Base-by-base conservation (phyloP, 495 filamentous ascomycete species). In the Clohesyomyces aquaticus region DNA sequence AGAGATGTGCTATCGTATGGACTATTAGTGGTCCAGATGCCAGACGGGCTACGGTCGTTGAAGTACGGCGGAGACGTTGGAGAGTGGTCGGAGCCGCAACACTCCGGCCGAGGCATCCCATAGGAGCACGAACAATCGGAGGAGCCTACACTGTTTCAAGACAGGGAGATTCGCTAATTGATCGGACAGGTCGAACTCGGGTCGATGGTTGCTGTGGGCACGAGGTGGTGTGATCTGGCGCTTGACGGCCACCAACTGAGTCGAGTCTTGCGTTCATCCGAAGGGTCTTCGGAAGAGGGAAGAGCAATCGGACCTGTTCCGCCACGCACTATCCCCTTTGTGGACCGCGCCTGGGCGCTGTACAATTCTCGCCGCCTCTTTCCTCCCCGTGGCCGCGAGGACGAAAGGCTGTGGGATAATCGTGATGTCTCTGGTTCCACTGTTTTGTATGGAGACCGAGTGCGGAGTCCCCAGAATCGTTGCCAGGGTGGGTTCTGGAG, bases 211-310 rank as follows among this genome's bases (percentile, higher is more conserved):
- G 59, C n/a, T 53, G 59, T 25, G 22, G 48, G 28, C 19, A 26
- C 26, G 19, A 46, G 29, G 38, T 61, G 59, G 52, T 16, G 49
- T 63, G 32, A 55, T 52, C 26, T 59, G 55, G 41, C 16, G 41
- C 29, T 18, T 26, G 25, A 32, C 8, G 21, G 25, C 28, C n/a
- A n/a, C n/a, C 22, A 26, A 43, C 46, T 23, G 49, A 54, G 49
- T 41, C 42, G 48, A 23, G 14, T 32, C 19, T 53, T 52, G 59
- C 59, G 59, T 42, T 55, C 49, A 55, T 62, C 59, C 59, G 59
- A 62, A 35, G 45, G 25, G 49, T 29, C 22, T 22, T 51, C 47
- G 59, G 59, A 55, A 45, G 59, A 47, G 42, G 27, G 42, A 14
- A 16, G 18, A 14, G 14, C 32, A 6, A 6, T 38, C 32, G 14